Base-by-base conservation (phyloP, 2,329 filamentous ascomycete genomes). In the Colletotrichum somersetense region DNA sequence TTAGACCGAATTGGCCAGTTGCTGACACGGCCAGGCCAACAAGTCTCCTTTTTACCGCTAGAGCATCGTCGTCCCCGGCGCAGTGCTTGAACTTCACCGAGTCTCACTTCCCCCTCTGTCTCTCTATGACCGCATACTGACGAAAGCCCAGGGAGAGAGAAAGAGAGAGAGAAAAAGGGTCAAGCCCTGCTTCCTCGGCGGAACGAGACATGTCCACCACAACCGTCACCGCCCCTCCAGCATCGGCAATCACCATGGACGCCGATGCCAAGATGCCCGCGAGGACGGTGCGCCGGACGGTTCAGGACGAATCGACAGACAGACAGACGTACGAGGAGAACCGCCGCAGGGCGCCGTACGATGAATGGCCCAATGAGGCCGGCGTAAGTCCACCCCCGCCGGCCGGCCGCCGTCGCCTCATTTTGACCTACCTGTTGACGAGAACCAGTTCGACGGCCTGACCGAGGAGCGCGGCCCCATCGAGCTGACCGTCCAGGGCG, bases 391-490 rank as follows among this genome's bases (percentile, higher is more conserved):
- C 23, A 18, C 5, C 11, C 30, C 7, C 61, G 30, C 30, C 30
- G 3, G 30, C 30, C 30, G 30, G 30, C 16, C 18, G 11, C 26
- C 30, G 3, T n/a, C 44, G 6, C 11, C 44, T n/a, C 44, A 2
- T 46, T 4, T 14, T 11, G 18, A 20, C 18, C 18, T 8, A 16
- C 5, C 11, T 20, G 14, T 50, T 66, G 30, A 69, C 50, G 23
- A 7, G 2, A 14, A 23, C 30, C 30, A 94, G 91, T 94, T 94
- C 76, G 88, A 93, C 68, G 88, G 86, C 23, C 84, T 91, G 53
- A 89, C 89, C 16, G 91, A 94, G 76, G 88, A 93, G 74, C 86
- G 86, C 5, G 87, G 87, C 0, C 92, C 93, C 0, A 82, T 95
- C 5, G 84, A 90, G 61, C 86, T 96, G 16, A 76, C 78, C 0